These are phyloP conservation scores for Exophiala xenobiotica DNA, from an alignment of 2,329 filamentous ascomycete species.

Conservation along the genomic window DNA sequence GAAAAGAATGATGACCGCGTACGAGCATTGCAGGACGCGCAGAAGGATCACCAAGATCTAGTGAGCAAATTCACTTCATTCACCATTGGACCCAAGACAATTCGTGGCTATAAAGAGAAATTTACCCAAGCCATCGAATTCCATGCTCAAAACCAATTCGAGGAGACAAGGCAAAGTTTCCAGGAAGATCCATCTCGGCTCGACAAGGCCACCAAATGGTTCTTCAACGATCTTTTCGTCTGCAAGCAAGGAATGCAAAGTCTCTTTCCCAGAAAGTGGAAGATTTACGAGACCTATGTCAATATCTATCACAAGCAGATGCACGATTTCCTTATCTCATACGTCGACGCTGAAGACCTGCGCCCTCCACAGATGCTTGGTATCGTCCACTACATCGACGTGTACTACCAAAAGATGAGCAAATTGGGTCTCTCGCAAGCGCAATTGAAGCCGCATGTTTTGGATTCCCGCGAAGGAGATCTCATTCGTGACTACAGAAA, in stretches of 20 bases:
- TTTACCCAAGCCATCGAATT: slow-evolving; percentile 78
- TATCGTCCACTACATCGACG: slow-evolving; percentile 92
- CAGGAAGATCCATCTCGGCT: slow-evolving; percentile 77
- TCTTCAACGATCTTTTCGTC: slow-evolving; percentile 94
- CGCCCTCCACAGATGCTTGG: slow-evolving; percentile 83
- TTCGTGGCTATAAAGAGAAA: slow-evolving; percentile 95
- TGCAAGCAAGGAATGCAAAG: slow-evolving; percentile 89
- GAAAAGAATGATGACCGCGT: slow-evolving; percentile 95
- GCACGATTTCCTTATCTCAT: slow-evolving; percentile 84
- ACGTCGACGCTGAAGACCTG: slow-evolving; percentile 81
- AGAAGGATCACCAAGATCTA: slow-evolving; percentile 94
- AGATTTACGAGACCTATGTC: slow-evolving; percentile 85
- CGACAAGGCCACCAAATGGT: slow-evolving; percentile 91
- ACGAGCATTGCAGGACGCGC: slow-evolving; percentile 84
- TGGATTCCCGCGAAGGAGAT: slow-evolving; percentile 87
- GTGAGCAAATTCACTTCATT: slow-evolving; percentile 92
- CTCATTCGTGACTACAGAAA: slow-evolving; percentile 90
- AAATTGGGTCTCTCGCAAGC: slow-evolving; percentile 78
- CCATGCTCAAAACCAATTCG: slow-evolving; percentile 72
- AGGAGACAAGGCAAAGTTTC: slow-evolving; percentile 70
- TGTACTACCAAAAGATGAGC: slow-evolving; percentile 94
- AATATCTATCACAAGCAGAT: slow-evolving; percentile 90
- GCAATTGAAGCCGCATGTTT: slow-evolving; percentile 78
- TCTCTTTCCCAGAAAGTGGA: slow-evolving; percentile 95
- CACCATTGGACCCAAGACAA: slow-evolving; percentile 85